phyloP scores from a whole-genome alignment of 2,329 filamentous ascomycete species.

The Sordariomycetes sp. region DNA sequence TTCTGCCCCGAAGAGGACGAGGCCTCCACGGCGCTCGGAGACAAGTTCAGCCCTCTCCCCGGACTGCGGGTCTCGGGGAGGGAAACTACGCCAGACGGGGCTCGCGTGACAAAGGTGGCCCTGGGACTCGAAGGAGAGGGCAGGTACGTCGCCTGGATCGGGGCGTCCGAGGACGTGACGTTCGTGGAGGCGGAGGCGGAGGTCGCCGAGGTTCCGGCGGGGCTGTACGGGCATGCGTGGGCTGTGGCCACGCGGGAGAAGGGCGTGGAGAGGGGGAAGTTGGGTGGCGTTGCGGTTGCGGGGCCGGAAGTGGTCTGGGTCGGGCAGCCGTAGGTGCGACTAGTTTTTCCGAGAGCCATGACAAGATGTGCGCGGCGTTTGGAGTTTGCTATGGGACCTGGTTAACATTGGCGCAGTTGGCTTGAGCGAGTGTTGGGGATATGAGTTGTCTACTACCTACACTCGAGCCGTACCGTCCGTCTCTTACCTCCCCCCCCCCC shows the following conservation, averaged over 20 bases:
- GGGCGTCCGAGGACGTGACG: slow-evolving; percentile 18
- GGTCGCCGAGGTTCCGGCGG: slow-evolving; percentile 14
- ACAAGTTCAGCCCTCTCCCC: not conserved
- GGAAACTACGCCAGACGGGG: slow-evolving; percentile 6
- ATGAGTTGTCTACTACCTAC: not conserved
- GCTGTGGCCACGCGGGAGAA: slow-evolving; percentile 16
- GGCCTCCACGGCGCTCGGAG: not conserved
- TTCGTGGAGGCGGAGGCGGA: slow-evolving; percentile 15
- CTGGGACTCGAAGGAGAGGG: slow-evolving; percentile 54
- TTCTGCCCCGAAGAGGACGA: slow-evolving; percentile 10
- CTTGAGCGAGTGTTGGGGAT: not conserved
- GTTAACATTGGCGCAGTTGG: not conserved
- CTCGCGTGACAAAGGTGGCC: slow-evolving; percentile 33
- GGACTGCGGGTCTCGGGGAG: slow-evolving; percentile 5
- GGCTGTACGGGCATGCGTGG: slow-evolving; percentile 21
- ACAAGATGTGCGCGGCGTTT: not conserved
- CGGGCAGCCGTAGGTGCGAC: slow-evolving; percentile 5
- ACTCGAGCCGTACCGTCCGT: not conserved
- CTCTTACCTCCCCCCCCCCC: too few species aligned
- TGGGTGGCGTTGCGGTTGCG: slow-evolving; percentile 14
- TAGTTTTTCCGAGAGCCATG: not conserved
- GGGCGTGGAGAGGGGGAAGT: slow-evolving; percentile 9
- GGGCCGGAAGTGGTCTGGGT: slow-evolving; percentile 22
- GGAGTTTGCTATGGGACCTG: not conserved
- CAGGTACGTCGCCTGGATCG: slow-evolving; percentile 21